Base-by-base conservation (phyloP, 805 yeast genomes). In the Hanseniaspora vineae region DNA sequence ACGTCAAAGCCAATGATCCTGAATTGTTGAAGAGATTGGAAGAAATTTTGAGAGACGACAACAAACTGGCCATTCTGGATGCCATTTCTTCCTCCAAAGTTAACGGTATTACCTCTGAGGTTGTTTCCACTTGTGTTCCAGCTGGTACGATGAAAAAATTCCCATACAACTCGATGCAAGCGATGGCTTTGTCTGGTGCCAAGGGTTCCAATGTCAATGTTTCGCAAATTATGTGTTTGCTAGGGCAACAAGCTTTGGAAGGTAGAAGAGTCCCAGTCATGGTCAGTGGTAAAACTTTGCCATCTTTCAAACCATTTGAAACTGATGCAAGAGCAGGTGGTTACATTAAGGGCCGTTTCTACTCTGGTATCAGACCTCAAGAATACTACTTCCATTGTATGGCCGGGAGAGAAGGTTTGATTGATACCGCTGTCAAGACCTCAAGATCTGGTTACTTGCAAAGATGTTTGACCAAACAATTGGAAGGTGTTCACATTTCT, bases 371-470 rank as follows among this genome's bases (percentile, higher is more conserved):
- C 56, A 80, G 86, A 65, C 98, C 98, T 4, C 99, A 92, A 69
- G 99, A 92, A 67, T 92, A 94, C 69, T 92, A 89, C 65, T 92
- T 94, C 92, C 99, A 92, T 71, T 92, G 97, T 74, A 92, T 92
- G 98, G 98, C 99, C 48, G 99, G 99, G 69, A 84, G 99, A 73
- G 99, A 92, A 74, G 99, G 99, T 71, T 78, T 92, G 61, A 92
- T 92, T 70, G 99, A 92, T 75, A 92, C 99, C 51, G 98, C 99
- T 45, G 99, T 92, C 54, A 92, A 92, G 70, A 92, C 99, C 10
- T 86, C 97, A 18, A 81, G 96, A 69, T 89, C 97, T 51, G 99
- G 99, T 62, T 92, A 92, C 69, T 75, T 92, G 66, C 99, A 92
- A 71, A 81, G 99, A 71, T 94, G 99, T 77, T 76, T 92, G 68